Conservation (phyloP, 2,329 filamentous ascomycete species). For the Davidsoniella eucalypti region DNA sequence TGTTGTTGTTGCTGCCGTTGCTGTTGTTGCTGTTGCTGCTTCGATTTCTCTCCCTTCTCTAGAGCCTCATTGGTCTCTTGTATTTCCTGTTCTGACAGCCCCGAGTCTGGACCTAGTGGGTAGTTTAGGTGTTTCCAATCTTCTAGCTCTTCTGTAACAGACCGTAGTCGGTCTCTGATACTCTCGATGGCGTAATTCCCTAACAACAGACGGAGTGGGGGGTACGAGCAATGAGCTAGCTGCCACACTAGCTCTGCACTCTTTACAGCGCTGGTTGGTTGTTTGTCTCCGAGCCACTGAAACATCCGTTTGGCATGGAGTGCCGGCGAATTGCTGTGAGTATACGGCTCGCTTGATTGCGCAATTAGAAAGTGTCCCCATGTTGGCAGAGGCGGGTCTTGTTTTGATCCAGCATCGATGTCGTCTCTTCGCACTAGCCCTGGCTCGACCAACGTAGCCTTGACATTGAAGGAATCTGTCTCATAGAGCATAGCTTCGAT, state of each 20-base stretch:
- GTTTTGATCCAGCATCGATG: slow-evolving; percentile 41
- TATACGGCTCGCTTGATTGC: slow-evolving; percentile 66
- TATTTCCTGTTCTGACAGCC: slow-evolving; percentile 11
- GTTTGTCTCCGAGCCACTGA: slow-evolving; percentile 83
- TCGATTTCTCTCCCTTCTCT: not conserved
- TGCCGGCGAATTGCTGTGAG: slow-evolving; percentile 60
- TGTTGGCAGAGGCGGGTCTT: slow-evolving; percentile 45
- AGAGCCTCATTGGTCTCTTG: slow-evolving; percentile 3
- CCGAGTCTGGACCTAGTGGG: slow-evolving; percentile 11
- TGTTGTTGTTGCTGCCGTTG: not conserved
- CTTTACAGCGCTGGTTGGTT: slow-evolving; percentile 84
- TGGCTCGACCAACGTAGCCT: slow-evolving; percentile 82
- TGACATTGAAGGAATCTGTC: slow-evolving; percentile 78
- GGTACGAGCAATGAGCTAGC: slow-evolving; percentile 85
- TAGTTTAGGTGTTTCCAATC: slow-evolving; percentile 79
- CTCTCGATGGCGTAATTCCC: slow-evolving; percentile 94
- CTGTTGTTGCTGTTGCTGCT: not conserved
- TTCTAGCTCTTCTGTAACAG: slow-evolving; percentile 86
- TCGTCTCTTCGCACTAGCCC: slow-evolving; percentile 68
- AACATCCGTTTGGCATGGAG: slow-evolving; percentile 82
- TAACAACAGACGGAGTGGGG: slow-evolving; percentile 69
- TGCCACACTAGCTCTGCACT: slow-evolving; percentile 91
- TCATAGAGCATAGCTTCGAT: slow-evolving; percentile 97
- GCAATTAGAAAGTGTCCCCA: slow-evolving; percentile 93
- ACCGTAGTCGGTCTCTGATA: slow-evolving; percentile 74